Evolutionary conservation across 2,329 filamentous ascomycete genomes (phyloP), one percentile per base, ranked within the genome.

Genomic region (Epichloe coenophiala): DNA sequence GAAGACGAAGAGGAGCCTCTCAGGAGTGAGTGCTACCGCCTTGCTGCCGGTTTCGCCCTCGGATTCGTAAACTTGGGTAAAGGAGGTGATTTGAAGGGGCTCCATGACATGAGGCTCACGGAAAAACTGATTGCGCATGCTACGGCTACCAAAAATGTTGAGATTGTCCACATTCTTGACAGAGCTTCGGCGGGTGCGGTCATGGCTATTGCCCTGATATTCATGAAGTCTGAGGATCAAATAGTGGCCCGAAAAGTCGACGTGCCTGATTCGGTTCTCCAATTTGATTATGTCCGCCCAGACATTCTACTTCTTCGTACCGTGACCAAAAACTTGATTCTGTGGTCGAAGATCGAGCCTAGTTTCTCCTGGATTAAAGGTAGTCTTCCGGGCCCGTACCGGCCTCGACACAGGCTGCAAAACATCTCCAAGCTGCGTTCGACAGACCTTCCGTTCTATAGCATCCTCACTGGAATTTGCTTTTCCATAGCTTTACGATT

Each of bases 51-150:
- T 0, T 95, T 96, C 60, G 85, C 94, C 0, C 75, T 98, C 0
- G 93, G 93, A 0, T 83, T 94, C 57, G 96, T 98, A 67, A 98
- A 98, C 64, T 72, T 98, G 1, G 93, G 86, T 51, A 94, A 91
- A 61, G 94, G 93, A 19, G 85, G 81, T 54, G 86, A 96, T 60
- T 73, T 97, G 31, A 84, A 84, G 61, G 91, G 91, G 9, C 75
- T 98, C 45, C 86, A 95, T 57, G 93, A 97, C 60, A 95, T 98
- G 88, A 81, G 83, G 45, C 78, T 98, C 8, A 87, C 93, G 0
- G 91, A 97, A 61, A 84, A 93, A 55, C 74, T 98, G 11, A 75
- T 98, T 45, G 78, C 84, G 0, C 78, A 96, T 48, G 91, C 93
- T 11, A 88, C 94, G 4, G 83, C 88, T 2, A 88, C 86, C 1